Evolutionary conservation across 2,329 filamentous ascomycete species (phyloP), one percentile per base, ranked within the genome.

Genomic region (Fusarium tjaetaba): DNA sequence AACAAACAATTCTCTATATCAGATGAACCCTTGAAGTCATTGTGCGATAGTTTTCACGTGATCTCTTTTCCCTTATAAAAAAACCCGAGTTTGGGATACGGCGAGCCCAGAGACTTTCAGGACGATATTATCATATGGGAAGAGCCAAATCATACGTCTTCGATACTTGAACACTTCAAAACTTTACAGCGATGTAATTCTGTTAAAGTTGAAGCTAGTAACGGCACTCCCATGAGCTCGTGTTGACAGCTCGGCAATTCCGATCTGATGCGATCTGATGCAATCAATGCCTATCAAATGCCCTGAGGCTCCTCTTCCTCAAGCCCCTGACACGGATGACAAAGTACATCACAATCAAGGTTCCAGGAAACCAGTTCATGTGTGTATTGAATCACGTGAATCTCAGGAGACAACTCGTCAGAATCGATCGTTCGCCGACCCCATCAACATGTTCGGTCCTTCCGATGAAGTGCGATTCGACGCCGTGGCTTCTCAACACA

Each of bases 381-480:
- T 18, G n/a, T 49, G 20, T 45, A 32, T 36, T 43, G 38, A 18
- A 32, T 55, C 52, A 64, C 39, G 28, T 73, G 42, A 20, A 26
- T 41, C 4, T 26, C 30, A 22, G 30, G 36, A 28, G 39, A 26
- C 16, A 61, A 53, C 26, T 59, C 30, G 42, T 32, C 34, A 22
- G 42, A 43, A 28, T 53, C 22, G 39, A 38, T 48, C 41, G 39
- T 43, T 49, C 36, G n/a, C 48, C 15, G 43, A 49, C 49, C 55
- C 62, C 52, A 68, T 68, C 20, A 38, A 46, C 53, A 42, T 42
- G 58, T 66, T 72, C 71, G 71, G 71, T 24, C 68, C 52, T 49
- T 66, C 71, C 71, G 68, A 62, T 34, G 41, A 60, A 59, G 48
- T 28, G 46, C 34, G 43, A 39, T 62, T 39, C 49, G 57, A 30